Conservation (phyloP, 345 rosid species). For the Carallia pectinifolia region DNA sequence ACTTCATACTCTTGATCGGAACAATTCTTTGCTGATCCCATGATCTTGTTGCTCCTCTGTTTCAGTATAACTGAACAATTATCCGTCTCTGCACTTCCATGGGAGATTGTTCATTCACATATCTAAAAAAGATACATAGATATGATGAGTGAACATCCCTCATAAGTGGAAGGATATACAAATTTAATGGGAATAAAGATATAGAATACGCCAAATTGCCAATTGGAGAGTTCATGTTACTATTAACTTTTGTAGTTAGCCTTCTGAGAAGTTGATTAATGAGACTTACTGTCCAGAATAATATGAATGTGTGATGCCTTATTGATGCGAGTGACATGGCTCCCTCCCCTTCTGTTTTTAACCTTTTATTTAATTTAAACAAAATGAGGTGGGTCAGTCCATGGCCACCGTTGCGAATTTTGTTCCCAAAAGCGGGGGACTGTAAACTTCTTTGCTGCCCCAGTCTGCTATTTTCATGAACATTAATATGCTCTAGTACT, state of each 20-base stretch:
- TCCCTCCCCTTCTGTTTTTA: no score
- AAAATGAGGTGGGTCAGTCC: no score
- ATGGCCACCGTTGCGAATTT: no score
- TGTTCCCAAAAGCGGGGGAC: no score
- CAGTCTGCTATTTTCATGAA: no score
- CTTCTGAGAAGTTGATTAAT: background rate
- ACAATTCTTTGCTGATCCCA: conserved; percentile 14
- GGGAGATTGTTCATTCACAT: conserved; percentile 5
- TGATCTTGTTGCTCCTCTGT: conserved; percentile 7
- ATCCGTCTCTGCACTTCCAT: conserved; percentile 7
- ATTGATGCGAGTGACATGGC: no score
- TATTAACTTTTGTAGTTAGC: background rate
- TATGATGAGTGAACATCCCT: no score
- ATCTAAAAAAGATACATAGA: no score
- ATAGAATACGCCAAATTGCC: conserved; percentile 16
- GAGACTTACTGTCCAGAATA: background rate
- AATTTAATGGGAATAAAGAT: conserved; percentile 35
- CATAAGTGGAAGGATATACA: conserved; percentile 34
- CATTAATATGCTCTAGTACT: no score
- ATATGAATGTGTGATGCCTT: background rate
- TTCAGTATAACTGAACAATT: conserved; percentile 13
- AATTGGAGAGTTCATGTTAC: background rate
- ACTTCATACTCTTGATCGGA: conserved; percentile 24
- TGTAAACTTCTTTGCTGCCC: no score
- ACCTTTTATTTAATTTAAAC: no score